Conservation (phyloP, 2,329 filamentous ascomycete genomes). For the Orbilia ellipsospora region DNA sequence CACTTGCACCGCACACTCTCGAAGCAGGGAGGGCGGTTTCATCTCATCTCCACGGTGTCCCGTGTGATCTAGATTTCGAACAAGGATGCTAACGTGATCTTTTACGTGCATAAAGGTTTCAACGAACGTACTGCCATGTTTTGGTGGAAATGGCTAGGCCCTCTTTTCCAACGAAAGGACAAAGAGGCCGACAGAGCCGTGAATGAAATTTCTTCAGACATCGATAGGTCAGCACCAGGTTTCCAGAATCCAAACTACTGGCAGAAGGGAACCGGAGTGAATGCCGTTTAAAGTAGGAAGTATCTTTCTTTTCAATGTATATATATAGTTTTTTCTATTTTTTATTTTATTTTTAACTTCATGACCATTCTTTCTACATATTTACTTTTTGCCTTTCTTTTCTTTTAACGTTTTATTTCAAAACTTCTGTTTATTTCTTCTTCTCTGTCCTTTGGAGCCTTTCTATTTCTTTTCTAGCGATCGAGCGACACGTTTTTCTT, state of each 20-base stretch:
- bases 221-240: constrained; percentile 16
- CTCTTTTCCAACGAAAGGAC: constrained; percentile 4
- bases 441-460: background rate
- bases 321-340: background rate
- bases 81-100: constrained; percentile 38
- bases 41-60: constrained; percentile 10
- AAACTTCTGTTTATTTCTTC: background rate
- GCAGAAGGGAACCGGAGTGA: constrained; percentile 1
- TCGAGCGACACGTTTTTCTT: too few relatives aligned
- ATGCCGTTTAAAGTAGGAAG: constrained; percentile 4
- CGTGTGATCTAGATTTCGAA: constrained; percentile 1
- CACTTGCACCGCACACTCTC: too few relatives aligned
- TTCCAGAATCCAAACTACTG: constrained; percentile 34
- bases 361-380: background rate
- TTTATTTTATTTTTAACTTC: background rate
- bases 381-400: constrained; percentile 1
- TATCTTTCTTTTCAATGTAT: constrained; percentile 9
- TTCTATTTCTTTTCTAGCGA: background rate
- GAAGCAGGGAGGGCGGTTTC: background rate
- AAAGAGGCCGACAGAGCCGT: constrained; percentile 10
- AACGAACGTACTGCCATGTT: constrained; percentile 52
- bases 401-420: background rate
- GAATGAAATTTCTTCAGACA: constrained; percentile 41
- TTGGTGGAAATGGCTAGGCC: constrained; percentile 37
- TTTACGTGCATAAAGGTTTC: constrained; percentile 24